phyloP scores from a whole-genome alignment of 1,139 yeast species.

The Yamadazyma membranifaciens region DNA sequence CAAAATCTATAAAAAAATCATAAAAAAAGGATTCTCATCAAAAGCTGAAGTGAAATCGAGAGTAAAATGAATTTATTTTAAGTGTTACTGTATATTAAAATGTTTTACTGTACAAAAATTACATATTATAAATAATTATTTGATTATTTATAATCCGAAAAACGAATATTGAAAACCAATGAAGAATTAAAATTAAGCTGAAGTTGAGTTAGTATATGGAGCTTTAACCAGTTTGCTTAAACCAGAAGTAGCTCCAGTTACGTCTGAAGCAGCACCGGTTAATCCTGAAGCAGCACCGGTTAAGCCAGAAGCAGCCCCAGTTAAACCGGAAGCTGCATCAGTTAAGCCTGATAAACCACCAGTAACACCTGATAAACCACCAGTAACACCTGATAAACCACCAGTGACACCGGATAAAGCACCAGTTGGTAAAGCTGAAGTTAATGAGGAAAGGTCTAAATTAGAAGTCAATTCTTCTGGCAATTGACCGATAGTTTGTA shows the following conservation, averaged over 20 bases:
- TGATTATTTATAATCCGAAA: not conserved
- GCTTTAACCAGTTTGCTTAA: constrained; percentile 1
- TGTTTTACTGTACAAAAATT: too few relatives aligned
- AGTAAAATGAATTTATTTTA: too few relatives aligned
- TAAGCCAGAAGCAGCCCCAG: not conserved
- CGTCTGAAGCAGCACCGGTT: not conserved
- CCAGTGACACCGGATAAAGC: constrained; percentile 2
- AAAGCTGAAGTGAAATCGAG: too few relatives aligned
- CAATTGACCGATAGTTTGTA: constrained; percentile 7
- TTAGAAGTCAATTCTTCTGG: constrained; percentile 5
- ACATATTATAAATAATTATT: not conserved
- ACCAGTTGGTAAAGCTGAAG: constrained; percentile 2
- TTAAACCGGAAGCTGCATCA: not conserved
- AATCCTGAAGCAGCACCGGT: constrained; percentile 1
- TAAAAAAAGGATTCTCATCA: too few relatives aligned
- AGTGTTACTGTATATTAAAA: too few relatives aligned
- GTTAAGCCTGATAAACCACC: not conserved
- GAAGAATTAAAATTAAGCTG: not conserved
- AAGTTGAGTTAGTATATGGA: constrained; percentile 4
- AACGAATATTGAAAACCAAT: not conserved
- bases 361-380: not conserved
- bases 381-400: constrained; percentile 2
- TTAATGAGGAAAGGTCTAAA: not conserved
- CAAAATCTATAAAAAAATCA: too few relatives aligned
- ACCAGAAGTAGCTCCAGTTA: not conserved